phyloP scores from a whole-genome alignment of 148 eudicot species.

The Selenicereus undatus region DNA sequence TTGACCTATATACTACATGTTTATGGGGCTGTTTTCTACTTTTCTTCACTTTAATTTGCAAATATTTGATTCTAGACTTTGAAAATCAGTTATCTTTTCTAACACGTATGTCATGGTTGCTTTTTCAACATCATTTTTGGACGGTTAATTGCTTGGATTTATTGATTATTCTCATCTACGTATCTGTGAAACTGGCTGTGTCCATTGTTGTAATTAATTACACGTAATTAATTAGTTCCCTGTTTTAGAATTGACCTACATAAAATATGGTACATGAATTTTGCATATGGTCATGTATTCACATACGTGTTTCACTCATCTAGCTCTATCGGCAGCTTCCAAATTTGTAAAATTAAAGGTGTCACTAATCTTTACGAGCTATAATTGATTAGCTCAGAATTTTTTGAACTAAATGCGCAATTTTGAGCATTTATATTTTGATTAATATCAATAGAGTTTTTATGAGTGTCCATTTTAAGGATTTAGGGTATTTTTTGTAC shows the following conservation, averaged over 20 bases:
- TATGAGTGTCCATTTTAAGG: too few species aligned
- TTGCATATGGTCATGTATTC: background rate
- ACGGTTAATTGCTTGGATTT: background rate
- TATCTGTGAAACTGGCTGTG: background rate
- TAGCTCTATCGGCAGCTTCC: too few species aligned
- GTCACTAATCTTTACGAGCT: too few species aligned
- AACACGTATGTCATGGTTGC: background rate
- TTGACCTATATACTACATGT: background rate
- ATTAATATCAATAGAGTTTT: too few species aligned
- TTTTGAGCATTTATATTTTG: too few species aligned
- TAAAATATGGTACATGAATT: background rate
- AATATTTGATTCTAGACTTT: background rate
- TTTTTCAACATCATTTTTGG: background rate
- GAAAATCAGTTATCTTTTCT: background rate
- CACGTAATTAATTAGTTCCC: constrained; percentile 1
- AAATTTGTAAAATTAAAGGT: too few species aligned
- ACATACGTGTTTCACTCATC: background rate
- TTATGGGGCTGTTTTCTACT: background rate
- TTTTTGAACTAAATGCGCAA: too few species aligned
- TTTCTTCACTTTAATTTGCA: background rate
- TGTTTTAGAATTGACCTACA: background rate
- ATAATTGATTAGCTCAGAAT: too few species aligned
- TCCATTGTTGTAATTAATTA: background rate
- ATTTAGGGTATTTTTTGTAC: too few species aligned
- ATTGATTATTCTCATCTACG: background rate